Evolutionary conservation across 2,329 filamentous ascomycete species (phyloP).

Genomic region (Fusarium poae): DNA sequence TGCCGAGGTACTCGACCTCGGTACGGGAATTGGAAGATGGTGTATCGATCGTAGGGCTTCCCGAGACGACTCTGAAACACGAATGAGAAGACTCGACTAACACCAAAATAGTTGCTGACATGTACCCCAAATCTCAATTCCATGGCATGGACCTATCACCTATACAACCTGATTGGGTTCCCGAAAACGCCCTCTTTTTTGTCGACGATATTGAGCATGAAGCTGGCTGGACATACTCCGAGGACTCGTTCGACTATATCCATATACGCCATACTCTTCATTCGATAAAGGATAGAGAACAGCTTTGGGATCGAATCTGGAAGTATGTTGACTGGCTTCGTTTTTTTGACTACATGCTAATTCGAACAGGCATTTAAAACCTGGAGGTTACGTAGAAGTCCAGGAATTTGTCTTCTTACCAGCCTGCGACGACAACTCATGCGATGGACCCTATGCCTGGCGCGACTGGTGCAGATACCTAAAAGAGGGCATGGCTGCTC

Average conservation of each 20-base stretch:
- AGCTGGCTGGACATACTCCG: constrained; percentile 63
- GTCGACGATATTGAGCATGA: constrained; percentile 66
- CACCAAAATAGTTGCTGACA: constrained; percentile 59
- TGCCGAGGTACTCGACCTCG: constrained; percentile 62
- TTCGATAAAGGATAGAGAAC: constrained; percentile 58
- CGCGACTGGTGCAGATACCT: constrained; percentile 61
- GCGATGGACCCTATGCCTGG: constrained; percentile 60
- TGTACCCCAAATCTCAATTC: constrained; percentile 59
- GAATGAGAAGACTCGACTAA: constrained; percentile 18
- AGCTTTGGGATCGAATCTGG: constrained; percentile 59
- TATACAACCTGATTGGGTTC: constrained; percentile 65
- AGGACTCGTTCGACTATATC: constrained; percentile 62
- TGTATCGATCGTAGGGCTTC: constrained; percentile 61
- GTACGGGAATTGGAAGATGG: constrained; percentile 67
- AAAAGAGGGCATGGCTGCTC: constrained; percentile 55
- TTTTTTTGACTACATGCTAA: neutral
- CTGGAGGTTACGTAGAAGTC: constrained; percentile 65
- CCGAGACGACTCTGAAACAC: neutral
- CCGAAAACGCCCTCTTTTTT: constrained; percentile 64
- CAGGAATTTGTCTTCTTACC: constrained; percentile 61
- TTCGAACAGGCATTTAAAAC: constrained; percentile 61
- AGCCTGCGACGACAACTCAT: constrained; percentile 61
- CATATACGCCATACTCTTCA: constrained; percentile 63
- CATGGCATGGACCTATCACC: constrained; percentile 65
- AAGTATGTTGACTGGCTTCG: constrained; percentile 50